Conservation (phyloP, 768 basidiomycete genomes). For the Termitomyces sp. region DNA sequence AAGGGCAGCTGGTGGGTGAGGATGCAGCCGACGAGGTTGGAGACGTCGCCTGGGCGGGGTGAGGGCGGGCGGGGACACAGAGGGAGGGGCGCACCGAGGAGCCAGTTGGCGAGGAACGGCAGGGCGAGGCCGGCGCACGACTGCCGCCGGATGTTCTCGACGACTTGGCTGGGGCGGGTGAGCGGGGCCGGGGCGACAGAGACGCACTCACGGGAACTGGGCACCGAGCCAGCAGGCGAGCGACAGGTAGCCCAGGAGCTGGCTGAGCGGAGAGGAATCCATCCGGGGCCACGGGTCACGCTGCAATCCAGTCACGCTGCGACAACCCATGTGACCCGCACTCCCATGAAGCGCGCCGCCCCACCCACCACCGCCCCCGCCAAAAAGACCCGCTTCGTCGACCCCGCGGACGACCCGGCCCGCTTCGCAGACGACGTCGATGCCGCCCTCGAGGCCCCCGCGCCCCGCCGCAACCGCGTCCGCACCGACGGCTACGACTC, state of each 20-base stretch:
- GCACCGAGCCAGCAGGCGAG: constrained; percentile 82
- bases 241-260: constrained; percentile 63
- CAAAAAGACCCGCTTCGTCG: constrained; percentile 65
- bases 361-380: constrained; percentile 24
- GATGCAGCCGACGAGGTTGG: constrained; percentile 88
- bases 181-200: background rate
- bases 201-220: constrained; percentile 73
- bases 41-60: constrained; percentile 66
- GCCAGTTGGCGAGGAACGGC: constrained; percentile 92
- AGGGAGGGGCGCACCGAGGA: constrained; percentile 55
- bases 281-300: constrained; percentile 15
- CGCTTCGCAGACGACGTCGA: constrained; percentile 80
- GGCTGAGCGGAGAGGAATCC: constrained; percentile 41
- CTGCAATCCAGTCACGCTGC: too few relatives aligned
- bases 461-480: constrained; percentile 60
- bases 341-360: constrained; percentile 29
- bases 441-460: constrained; percentile 61
- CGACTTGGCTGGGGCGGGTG: constrained; percentile 56
- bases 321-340: constrained; percentile 7
- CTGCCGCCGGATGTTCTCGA: constrained; percentile 69
- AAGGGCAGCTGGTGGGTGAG: constrained; percentile 93
- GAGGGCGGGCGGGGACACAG: background rate
- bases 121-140: constrained; percentile 90
- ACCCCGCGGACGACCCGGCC: constrained; percentile 68
- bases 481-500: constrained; percentile 88